A percentile compares a stretch with the other conserved stretches of the same genome.
These are phyloP conservation scores for Aureobasidium lini DNA, from an alignment of 2,329 filamentous ascomycete genomes.

Conservation along the genomic window DNA sequence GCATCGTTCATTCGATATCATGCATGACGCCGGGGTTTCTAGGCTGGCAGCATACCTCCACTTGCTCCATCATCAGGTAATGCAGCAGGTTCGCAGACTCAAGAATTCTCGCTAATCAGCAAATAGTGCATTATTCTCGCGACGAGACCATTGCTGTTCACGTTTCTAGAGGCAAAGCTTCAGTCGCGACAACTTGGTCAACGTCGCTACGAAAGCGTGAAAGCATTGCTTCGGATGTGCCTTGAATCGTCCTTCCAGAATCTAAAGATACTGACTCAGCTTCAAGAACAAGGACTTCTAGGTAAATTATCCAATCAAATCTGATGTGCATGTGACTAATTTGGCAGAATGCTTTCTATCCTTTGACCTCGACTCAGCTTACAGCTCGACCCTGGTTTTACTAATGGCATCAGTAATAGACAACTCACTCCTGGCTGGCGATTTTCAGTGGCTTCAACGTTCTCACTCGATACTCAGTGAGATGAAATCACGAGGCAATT, in stretches of 20 bases:
- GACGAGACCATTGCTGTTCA: slow-evolving; percentile 38
- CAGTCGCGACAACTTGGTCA: not conserved
- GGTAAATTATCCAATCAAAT: not conserved
- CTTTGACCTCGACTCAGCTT: not conserved
- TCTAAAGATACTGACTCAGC: not conserved
- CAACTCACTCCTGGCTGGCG: not conserved
- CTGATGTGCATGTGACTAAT: not conserved
- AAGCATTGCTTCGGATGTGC: not conserved
- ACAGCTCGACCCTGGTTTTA: not conserved
- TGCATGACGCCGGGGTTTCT: slow-evolving; percentile 17
- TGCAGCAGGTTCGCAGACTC: no score
- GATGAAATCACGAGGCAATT: not conserved
- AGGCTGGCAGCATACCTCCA: slow-evolving; percentile 20
- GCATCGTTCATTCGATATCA: slow-evolving; percentile 16
- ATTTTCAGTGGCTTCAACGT: not conserved
- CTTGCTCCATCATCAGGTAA: slow-evolving; percentile 18
- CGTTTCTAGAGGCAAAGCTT: slow-evolving; percentile 22
- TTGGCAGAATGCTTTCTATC: not conserved
- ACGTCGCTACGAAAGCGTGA: not conserved
- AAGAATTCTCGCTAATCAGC: no score
- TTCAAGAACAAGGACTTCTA: not conserved
- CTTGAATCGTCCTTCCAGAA: not conserved
- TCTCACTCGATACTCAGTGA: not conserved
- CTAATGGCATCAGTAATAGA: not conserved
- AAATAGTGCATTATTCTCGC: slow-evolving; percentile 18